Conservation (phyloP, 495 filamentous ascomycete genomes). For the Pseudevernia furfuracea region DNA sequence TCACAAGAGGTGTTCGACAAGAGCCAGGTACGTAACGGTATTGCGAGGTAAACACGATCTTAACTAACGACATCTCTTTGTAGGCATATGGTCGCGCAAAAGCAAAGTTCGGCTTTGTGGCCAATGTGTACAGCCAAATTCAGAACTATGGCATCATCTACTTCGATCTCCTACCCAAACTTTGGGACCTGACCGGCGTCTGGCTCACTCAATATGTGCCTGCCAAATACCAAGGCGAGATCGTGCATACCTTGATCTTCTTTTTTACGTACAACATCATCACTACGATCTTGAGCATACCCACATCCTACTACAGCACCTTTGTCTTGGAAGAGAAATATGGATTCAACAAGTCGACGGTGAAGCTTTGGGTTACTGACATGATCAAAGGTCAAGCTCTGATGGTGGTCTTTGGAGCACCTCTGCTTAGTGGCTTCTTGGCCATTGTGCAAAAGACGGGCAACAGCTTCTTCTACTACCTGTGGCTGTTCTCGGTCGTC, state of each 20-base stretch:
- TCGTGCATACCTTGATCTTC: slow-evolving; percentile 88
- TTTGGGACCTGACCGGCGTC: slow-evolving; percentile 76
- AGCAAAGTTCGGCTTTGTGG: slow-evolving; percentile 76
- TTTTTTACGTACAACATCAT: slow-evolving; percentile 78
- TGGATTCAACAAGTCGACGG: slow-evolving; percentile 97
- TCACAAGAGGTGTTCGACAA: slow-evolving; percentile 89
- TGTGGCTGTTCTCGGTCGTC: slow-evolving; percentile 84
- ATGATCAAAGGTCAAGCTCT: slow-evolving; percentile 86
- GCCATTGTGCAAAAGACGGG: slow-evolving; percentile 88
- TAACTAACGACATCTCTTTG: slow-evolving; percentile 4
- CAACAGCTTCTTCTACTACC: slow-evolving; percentile 89
- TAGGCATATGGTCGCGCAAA: slow-evolving; percentile 92
- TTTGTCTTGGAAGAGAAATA: slow-evolving; percentile 96
- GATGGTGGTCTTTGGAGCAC: slow-evolving; percentile 66
- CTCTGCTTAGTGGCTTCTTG: slow-evolving; percentile 83
- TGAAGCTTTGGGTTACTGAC: slow-evolving; percentile 81
- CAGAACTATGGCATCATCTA: slow-evolving; percentile 85
- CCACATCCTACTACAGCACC: slow-evolving; percentile 79
- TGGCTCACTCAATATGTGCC: slow-evolving; percentile 67
- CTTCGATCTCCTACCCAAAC: slow-evolving; percentile 78
- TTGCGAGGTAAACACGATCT: not conserved
- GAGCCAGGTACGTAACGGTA: slow-evolving; percentile 55
- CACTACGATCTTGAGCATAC: slow-evolving; percentile 68
- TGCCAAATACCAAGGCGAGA: slow-evolving; percentile 76
- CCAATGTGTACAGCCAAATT: slow-evolving; percentile 71